Base-by-base conservation (phyloP, 805 yeast species). In the Ogataea philodendri region DNA sequence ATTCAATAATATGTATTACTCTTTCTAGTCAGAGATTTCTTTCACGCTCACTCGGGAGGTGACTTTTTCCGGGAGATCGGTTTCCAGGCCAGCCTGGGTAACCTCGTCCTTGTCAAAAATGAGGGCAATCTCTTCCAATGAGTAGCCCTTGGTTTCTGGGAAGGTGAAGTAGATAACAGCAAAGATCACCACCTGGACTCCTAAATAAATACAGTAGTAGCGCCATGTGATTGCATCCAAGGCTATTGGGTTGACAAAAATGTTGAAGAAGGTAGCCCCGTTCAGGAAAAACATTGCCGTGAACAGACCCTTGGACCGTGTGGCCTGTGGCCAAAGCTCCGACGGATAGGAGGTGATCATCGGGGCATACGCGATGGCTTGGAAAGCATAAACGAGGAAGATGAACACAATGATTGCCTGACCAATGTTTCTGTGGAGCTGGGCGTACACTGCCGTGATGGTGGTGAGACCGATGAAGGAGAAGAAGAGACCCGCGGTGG, bases 141-240 rank as follows among this genome's bases (percentile, higher is more conserved):
- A 65, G 58, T 73, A 69, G 10, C 80, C 80, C 60, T 73, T 77
- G n/a, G 86, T 80, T 60, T 80, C 86, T 43, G 75, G 73, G 34
- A 78, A 76, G 44, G 60, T 63, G 57, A 69, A 64, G 47, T 26
- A 54, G 31, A 37, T 57, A 9, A 62, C 62, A 15, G 25, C 20
- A 21, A 35, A 33, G 22, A 42, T 44, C 13, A 29, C 34, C 14
- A 40, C 35, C 27, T 58, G 57, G 17, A 59, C 51, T 21, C 48
- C 41, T 26, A 59, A 54, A 45, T 54, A 64, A 25, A 58, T 62
- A 39, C 63, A 62, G 49, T 60, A 60, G 48, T 58, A 61, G 34
- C 50, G 51, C 67, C 67, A 62, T 26, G 50, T 52, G 37, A 63
- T 51, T 19, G 58, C 56, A 36, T 57, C 62, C 60, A 64, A 54